Conservation (phyloP, 495 filamentous ascomycete species). For the Sabuloglossum arenarium region DNA sequence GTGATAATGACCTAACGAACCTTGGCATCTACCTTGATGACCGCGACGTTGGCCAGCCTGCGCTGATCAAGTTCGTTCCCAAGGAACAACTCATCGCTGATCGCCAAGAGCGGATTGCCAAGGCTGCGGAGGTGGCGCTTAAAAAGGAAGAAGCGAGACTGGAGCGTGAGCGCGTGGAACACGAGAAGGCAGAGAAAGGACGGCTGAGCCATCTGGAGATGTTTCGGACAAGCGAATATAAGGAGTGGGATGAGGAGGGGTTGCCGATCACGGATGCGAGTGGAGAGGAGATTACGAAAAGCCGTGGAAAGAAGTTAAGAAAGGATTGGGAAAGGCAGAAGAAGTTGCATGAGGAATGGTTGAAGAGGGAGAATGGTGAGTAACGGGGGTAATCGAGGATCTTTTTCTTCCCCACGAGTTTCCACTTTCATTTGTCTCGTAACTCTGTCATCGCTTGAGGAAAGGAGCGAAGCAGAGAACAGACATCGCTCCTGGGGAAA, state of each 20-base stretch:
- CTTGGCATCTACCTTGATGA: conserved; percentile 15
- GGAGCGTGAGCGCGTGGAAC: conserved; percentile 25
- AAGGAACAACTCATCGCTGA: conserved; percentile 42
- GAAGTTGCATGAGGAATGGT: conserved; percentile 57
- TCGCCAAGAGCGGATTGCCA: conserved; percentile 27
- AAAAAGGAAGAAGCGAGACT: conserved; percentile 29
- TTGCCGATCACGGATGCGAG: conserved; percentile 54
- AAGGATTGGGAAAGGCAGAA: conserved; percentile 91
- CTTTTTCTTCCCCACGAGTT: background rate
- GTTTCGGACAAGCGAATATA: conserved; percentile 42
- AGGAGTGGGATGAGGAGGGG: conserved; percentile 72
- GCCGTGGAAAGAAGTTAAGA: conserved; percentile 55
- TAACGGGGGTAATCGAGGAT: background rate
- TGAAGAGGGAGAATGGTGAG: conserved; percentile 17
- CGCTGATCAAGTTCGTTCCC: conserved; percentile 67
- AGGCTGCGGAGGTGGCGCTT: conserved; percentile 27
- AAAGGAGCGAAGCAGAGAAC: background rate
- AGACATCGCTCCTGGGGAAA: background rate
- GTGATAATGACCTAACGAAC: conserved; percentile 4
- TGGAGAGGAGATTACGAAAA: conserved; percentile 69
- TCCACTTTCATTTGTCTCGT: background rate
- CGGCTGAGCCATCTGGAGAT: conserved; percentile 20
- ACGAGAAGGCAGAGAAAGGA: conserved; percentile 43
- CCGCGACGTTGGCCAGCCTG: conserved; percentile 33
- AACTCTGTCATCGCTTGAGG: background rate